These are phyloP conservation scores for Elongisporangium undulatum DNA, from an alignment of 352 stramenopile genomes.

Conservation along the genomic window DNA sequence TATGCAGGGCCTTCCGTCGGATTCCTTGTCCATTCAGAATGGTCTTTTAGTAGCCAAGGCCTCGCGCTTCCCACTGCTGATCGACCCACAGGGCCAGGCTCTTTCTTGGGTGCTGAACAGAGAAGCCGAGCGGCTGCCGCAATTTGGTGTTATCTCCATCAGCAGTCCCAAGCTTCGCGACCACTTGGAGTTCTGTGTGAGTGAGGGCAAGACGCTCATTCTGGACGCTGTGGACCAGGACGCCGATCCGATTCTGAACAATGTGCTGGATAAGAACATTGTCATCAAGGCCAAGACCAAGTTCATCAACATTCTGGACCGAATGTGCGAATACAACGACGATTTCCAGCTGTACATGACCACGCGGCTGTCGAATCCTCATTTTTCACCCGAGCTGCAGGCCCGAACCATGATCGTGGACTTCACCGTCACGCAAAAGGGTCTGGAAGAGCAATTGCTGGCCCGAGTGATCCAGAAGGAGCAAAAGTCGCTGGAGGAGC, in stretches of 20 bases:
- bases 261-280: conserved; percentile 65
- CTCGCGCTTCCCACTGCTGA: conserved; percentile 78
- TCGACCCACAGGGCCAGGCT: conserved; percentile 89
- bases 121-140: conserved; percentile 57
- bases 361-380: conserved; percentile 58
- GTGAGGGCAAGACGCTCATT: conserved; percentile 83
- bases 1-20: conserved; percentile 80
- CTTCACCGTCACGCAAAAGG: conserved; percentile 90
- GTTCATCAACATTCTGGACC: conserved; percentile 70
- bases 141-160: conserved; percentile 58
- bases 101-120: conserved; percentile 79
- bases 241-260: conserved; percentile 52
- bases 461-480: conserved; percentile 91
- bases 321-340: conserved; percentile 60
- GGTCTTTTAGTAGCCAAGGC: conserved; percentile 82
- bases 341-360: conserved; percentile 66
- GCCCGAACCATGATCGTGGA: conserved; percentile 74
- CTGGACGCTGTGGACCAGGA: conserved; percentile 75
- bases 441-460: conserved; percentile 89
- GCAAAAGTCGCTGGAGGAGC: conserved; percentile 86
- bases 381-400: conserved; percentile 70
- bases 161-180: conserved; percentile 70
- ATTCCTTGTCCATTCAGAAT: conserved; percentile 90
- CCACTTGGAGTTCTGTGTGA: conserved; percentile 84
- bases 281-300: conserved; percentile 52